Evolutionary conservation across 2,329 filamentous ascomycete genomes (phyloP), one percentile per base, ranked within the genome.

Genomic region (Curvularia spicifera): DNA sequence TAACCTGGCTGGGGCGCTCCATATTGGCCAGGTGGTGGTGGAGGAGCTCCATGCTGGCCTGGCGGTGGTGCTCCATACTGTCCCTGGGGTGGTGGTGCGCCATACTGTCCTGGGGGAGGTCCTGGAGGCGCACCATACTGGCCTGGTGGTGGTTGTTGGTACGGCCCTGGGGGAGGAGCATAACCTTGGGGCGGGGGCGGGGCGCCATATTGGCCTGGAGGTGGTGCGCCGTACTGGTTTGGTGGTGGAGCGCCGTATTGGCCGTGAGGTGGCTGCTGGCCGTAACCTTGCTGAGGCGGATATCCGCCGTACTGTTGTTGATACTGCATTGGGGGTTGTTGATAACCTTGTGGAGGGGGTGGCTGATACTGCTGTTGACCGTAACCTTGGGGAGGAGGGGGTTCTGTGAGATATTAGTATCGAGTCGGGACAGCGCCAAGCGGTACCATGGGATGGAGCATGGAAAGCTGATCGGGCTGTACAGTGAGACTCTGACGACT

Each of bases 171-270:
- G 2, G 53, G 57, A 22, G 57, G 53, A 18, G 64, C 68, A 58
- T 67, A 71, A 18, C 65, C 64, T 51, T 70, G 68, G 53, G 44
- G 53, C 9, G 57, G 57, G 22, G 70, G 57, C 9, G 57, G 57
- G 22, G 69, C 65, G n/a, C 65, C 64, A 26, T 70, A 70, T 57
- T 67, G 64, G 7, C 58, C 58, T 39, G 53, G 57, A 13, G 58
- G 58, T 28, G 64, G 68, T n/a, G 66, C 63, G 15, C 65, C 65
- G 26, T 70, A 70, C 45, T 65, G 64, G 37, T 67, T 66, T 46
- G 67, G 74, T 42, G 69, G 73, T 24, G 78, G 77, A 20, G 76
- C 74, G 39, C 76, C 76, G 56, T 79, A 78, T 40, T 70, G 67
- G 5, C 59, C 58, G 28, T 54, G 65, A 5, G 64, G 57, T 10